Evolutionary conservation across 2,329 filamentous ascomycete genomes (phyloP).

Genomic region (Claviceps paspali): DNA sequence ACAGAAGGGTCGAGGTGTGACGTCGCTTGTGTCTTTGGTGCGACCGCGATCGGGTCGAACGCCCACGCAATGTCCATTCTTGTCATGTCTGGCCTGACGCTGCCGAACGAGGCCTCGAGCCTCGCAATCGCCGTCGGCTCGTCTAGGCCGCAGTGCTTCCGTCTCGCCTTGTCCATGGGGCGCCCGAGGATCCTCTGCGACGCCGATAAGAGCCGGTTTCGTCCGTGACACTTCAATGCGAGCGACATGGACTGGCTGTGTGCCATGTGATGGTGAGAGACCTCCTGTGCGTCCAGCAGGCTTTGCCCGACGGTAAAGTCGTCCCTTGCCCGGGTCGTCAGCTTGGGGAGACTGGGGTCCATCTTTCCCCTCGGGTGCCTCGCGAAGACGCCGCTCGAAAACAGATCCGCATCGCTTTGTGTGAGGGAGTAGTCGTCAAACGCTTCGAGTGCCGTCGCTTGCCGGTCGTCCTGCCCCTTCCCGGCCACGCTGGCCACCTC

Average conservation of each 20-base stretch:
- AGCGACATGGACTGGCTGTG: slow-evolving; percentile 14
- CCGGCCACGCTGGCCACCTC: slow-evolving; percentile 5
- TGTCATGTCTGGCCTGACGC: slow-evolving; percentile 16
- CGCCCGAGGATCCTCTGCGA: neutral
- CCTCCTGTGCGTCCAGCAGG: slow-evolving; percentile 30
- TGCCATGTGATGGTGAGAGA: slow-evolving; percentile 15
- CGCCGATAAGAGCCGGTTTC: slow-evolving; percentile 7
- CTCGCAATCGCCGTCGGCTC: slow-evolving; percentile 19
- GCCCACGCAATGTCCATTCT: slow-evolving; percentile 41
- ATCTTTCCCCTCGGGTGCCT: slow-evolving; percentile 30
- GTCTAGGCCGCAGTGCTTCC: slow-evolving; percentile 13
- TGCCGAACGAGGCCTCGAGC: slow-evolving; percentile 24
- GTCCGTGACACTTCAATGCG: slow-evolving; percentile 15
- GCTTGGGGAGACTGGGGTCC: slow-evolving; percentile 47
- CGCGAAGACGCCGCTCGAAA: slow-evolving; percentile 32
- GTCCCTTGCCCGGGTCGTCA: slow-evolving; percentile 30
- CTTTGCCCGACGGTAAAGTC: slow-evolving; percentile 34
- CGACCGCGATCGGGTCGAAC: slow-evolving; percentile 43
- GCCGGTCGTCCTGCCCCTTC: slow-evolving; percentile 8
- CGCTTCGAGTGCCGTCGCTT: slow-evolving; percentile 25
- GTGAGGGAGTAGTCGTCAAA: slow-evolving; percentile 40
- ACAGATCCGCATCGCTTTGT: slow-evolving; percentile 52
- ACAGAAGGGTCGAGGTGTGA: slow-evolving; percentile 49
- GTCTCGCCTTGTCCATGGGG: neutral
- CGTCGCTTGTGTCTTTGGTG: slow-evolving; percentile 24